Conservation (phyloP, 495 filamentous ascomycete genomes). For the Penicillium salamii region DNA sequence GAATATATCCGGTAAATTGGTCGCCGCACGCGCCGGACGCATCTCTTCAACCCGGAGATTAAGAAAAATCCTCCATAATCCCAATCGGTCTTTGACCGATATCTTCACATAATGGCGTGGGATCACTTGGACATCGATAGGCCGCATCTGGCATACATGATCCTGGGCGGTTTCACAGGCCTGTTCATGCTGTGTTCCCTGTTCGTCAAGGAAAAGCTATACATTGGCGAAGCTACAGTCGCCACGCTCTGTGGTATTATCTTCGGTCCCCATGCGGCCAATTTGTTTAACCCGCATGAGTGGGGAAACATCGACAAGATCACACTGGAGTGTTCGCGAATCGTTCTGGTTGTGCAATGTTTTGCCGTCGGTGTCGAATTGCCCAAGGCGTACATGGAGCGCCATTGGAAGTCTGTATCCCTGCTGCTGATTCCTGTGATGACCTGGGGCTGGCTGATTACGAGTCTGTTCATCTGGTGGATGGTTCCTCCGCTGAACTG, state of each 20-base stretch:
- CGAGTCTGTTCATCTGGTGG: slow-evolving; percentile 96
- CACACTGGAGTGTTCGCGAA: slow-evolving; percentile 93
- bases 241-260: slow-evolving; percentile 96
- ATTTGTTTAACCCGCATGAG: slow-evolving; percentile 75
- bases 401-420: slow-evolving; percentile 91
- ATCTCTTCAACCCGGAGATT: not conserved
- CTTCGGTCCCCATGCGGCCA: slow-evolving; percentile 92
- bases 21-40: slow-evolving; percentile 7
- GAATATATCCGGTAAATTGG: slow-evolving; percentile 24
- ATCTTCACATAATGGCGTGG: slow-evolving; percentile 75
- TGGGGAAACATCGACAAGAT: slow-evolving; percentile 97
- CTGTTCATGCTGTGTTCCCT: slow-evolving; percentile 98
- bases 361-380: slow-evolving; percentile 99
- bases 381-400: slow-evolving; percentile 96
- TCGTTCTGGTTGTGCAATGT: slow-evolving; percentile 98
- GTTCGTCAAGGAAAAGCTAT: slow-evolving; percentile 96
- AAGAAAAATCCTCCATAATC: not conserved
- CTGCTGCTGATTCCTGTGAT: slow-evolving; percentile 92
- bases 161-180: slow-evolving; percentile 95
- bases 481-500: slow-evolving; percentile 78
- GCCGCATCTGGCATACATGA: slow-evolving; percentile 97
- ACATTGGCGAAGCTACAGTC: slow-evolving; percentile 98
- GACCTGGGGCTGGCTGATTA: slow-evolving; percentile 95
- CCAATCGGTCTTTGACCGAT: not conserved
- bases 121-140: slow-evolving; percentile 88